Percentiles rank a stretch among this genome's conserved stretches.
These are phyloP conservation scores for Calonectria montana DNA, from an alignment of 2,329 filamentous ascomycete genomes.

Conservation along the genomic window DNA sequence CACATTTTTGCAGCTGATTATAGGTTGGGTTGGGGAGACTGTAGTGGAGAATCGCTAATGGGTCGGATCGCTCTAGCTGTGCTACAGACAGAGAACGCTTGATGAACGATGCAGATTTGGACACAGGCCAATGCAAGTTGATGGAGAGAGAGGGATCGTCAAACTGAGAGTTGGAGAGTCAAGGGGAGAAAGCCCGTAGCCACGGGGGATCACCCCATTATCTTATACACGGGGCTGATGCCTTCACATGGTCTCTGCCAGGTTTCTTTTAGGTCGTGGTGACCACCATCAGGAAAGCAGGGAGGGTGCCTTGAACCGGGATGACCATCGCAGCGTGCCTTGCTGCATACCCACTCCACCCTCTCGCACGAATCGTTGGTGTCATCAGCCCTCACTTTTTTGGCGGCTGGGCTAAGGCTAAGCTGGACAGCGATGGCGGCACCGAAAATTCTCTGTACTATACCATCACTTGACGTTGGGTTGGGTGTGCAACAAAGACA, in stretches of 20 bases:
- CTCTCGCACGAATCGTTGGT: conserved; percentile 6
- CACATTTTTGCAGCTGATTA: conserved; percentile 56
- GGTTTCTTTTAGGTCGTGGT: conserved; percentile 42
- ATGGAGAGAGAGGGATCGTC: background rate
- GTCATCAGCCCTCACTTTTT: conserved; percentile 2
- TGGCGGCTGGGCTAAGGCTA: conserved; percentile 7
- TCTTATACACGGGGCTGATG: conserved; percentile 38
- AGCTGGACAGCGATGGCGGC: background rate
- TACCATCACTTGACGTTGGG: background rate
- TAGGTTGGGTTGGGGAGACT: background rate
- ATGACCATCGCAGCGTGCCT: conserved; percentile 34
- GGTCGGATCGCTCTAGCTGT: background rate
- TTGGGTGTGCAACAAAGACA: conserved; percentile 2
- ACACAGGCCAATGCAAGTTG: background rate
- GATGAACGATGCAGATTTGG: background rate
- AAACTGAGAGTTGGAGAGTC: conserved; percentile 10
- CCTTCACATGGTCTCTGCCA: conserved; percentile 39
- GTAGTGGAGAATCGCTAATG: background rate
- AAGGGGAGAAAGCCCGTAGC: background rate
- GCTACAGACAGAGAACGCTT: background rate
- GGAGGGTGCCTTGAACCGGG: conserved; percentile 34
- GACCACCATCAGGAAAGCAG: conserved; percentile 34
- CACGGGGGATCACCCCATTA: conserved; percentile 31
- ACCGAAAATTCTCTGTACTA: background rate
- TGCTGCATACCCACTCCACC: conserved; percentile 34